phyloP scores from a whole-genome alignment of 2,329 filamentous ascomycete genomes.

The Fusarium clavum region DNA sequence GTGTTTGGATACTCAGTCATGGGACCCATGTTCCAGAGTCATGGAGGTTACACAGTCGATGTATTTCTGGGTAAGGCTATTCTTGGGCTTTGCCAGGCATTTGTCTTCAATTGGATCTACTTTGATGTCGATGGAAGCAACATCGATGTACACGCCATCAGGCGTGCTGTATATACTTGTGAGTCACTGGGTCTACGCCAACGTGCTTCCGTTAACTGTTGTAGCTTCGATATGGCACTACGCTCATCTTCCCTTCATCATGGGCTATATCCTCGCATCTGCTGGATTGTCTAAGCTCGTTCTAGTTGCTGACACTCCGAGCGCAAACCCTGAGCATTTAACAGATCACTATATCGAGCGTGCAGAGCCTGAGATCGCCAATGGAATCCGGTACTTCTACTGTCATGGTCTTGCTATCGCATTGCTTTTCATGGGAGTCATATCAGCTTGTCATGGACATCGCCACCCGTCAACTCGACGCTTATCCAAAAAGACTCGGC shows the following conservation, averaged over 20 bases:
- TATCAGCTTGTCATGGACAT: constrained; percentile 67
- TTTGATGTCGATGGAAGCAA: constrained; percentile 71
- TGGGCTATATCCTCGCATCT: constrained; percentile 70
- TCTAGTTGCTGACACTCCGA: constrained; percentile 64
- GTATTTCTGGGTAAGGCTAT: constrained; percentile 72
- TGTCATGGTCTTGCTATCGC: constrained; percentile 70
- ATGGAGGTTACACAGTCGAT: constrained; percentile 58
- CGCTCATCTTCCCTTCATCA: constrained; percentile 71
- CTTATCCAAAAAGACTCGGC: constrained; percentile 61
- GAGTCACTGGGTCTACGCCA: constrained; percentile 22
- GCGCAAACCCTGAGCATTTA: constrained; percentile 61
- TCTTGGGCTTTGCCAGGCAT: constrained; percentile 67
- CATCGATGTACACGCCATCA: constrained; percentile 70
- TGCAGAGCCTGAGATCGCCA: constrained; percentile 62
- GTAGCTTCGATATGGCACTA: constrained; percentile 65
- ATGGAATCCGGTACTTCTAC: constrained; percentile 71
- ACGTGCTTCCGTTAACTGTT: constrained; percentile 6
- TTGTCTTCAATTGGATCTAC: constrained; percentile 72
- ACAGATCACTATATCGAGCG: constrained; percentile 62
- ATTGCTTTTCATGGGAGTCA: constrained; percentile 65
- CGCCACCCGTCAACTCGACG: constrained; percentile 62
- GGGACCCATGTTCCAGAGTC: constrained; percentile 69
- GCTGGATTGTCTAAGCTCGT: constrained; percentile 69
- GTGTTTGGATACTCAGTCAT: constrained; percentile 75
- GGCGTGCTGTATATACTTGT: constrained; percentile 60